Evolutionary conservation across 345 rosid genomes (phyloP).

Genomic region (Pelargonium nanum): DNA sequence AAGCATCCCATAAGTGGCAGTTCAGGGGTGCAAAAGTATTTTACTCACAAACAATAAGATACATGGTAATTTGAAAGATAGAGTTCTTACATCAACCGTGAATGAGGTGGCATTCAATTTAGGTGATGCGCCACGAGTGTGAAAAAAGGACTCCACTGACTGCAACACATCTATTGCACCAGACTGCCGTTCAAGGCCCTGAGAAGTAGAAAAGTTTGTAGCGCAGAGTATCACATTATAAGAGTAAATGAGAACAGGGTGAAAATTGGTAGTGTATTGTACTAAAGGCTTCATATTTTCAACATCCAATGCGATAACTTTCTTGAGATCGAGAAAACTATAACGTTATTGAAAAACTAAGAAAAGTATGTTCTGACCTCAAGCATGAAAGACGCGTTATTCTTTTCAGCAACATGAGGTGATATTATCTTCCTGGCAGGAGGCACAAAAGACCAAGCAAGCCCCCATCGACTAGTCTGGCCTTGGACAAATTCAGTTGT

Average conservation of each 20-base stretch:
- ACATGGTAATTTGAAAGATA: slow-evolving; percentile 3
- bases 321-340: background rate
- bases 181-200: slow-evolving; percentile 66
- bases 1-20: slow-evolving; percentile 16
- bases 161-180: slow-evolving; percentile 63
- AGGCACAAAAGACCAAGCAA: slow-evolving; percentile 85
- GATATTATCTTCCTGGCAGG: slow-evolving; percentile 46
- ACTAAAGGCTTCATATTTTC: background rate
- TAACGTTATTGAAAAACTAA: background rate
- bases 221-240: background rate
- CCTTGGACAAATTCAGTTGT: slow-evolving; percentile 91
- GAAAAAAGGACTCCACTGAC: slow-evolving; percentile 54
- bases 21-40: background rate
- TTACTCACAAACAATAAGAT: background rate
- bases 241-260: background rate
- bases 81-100: slow-evolving; percentile 52
- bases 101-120: slow-evolving; percentile 50
- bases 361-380: slow-evolving; percentile 34
- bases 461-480: slow-evolving; percentile 83
- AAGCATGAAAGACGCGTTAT: slow-evolving; percentile 51
- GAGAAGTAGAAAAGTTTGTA: slow-evolving; percentile 1
- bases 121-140: slow-evolving; percentile 43
- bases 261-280: background rate
- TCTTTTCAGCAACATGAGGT: slow-evolving; percentile 34
- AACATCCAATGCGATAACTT: background rate